Evolutionary conservation across 345 rosid species (phyloP).

Genomic region (Ceriops tagal): DNA sequence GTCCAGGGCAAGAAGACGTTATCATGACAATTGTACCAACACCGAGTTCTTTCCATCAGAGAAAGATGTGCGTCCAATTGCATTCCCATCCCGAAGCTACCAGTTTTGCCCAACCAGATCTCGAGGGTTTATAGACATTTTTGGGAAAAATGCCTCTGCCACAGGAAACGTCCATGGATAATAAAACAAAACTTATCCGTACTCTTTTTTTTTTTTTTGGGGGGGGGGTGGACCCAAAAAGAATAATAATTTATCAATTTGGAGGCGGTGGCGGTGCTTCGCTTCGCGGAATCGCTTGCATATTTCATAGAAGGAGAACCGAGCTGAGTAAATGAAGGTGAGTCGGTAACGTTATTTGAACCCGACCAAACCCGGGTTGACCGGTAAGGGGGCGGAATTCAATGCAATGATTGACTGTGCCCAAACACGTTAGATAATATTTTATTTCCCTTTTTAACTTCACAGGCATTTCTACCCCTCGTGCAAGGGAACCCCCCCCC

Average conservation of each 20-base stretch:
- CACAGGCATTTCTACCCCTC: too few species aligned
- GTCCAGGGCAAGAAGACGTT: neutral
- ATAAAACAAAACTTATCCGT: neutral
- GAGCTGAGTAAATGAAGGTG: neutral
- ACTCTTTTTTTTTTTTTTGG: too few species aligned
- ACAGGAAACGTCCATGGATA: neutral
- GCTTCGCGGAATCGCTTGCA: neutral
- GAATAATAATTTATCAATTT: too few species aligned
- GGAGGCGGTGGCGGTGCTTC: too few species aligned
- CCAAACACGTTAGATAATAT: slow-evolving; percentile 3
- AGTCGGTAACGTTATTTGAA: slow-evolving; percentile 34
- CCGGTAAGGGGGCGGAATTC: slow-evolving; percentile 24
- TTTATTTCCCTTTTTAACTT: neutral
- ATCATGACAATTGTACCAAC: neutral
- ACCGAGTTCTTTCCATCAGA: neutral
- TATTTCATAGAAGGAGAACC: slow-evolving; percentile 11
- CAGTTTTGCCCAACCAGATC: slow-evolving; percentile 7
- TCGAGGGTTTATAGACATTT: neutral
- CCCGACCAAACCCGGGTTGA: slow-evolving; percentile 36
- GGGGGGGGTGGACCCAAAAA: too few species aligned
- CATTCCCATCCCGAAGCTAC: neutral
- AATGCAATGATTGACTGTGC: slow-evolving; percentile 43
- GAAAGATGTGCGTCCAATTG: neutral
- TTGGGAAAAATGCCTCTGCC: neutral
- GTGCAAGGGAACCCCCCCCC: too few species aligned